These are phyloP conservation scores for Alternaria postmessia DNA, from an alignment of 2,329 filamentous ascomycete genomes.

Conservation along the genomic window DNA sequence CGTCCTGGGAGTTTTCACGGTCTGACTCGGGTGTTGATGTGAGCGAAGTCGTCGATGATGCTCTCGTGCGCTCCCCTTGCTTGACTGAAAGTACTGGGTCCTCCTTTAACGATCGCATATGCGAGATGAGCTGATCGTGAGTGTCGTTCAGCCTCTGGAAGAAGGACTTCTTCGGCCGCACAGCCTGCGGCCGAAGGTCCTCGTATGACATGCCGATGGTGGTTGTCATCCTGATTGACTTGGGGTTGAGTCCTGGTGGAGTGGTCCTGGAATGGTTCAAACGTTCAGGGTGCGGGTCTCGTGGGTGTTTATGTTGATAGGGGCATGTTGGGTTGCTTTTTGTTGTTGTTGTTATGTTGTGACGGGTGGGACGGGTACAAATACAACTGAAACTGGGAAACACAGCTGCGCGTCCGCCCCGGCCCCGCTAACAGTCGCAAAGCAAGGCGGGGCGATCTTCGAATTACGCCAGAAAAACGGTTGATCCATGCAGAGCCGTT, in stretches of 20 bases:
- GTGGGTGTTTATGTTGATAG: constrained; percentile 14
- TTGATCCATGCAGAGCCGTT: constrained; percentile 19
- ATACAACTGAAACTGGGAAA: constrained; percentile 16
- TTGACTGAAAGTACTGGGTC: not conserved
- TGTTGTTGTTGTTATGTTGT: constrained; percentile 11
- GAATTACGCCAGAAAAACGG: constrained; percentile 12
- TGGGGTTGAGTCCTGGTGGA: not conserved
- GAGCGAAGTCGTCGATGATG: constrained; percentile 10
- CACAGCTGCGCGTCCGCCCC: constrained; percentile 5
- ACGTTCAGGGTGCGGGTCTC: not conserved
- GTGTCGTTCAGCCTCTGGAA: constrained; percentile 24
- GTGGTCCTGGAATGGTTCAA: not conserved
- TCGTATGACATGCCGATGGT: constrained; percentile 22
- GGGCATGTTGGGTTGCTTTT: constrained; percentile 12
- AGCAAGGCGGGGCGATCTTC: constrained; percentile 19
- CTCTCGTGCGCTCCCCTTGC: constrained; percentile 10
- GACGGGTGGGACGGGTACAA: constrained; percentile 12
- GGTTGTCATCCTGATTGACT: constrained; percentile 16
- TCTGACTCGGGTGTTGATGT: constrained; percentile 14
- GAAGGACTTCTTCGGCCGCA: constrained; percentile 25
- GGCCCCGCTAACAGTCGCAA: constrained; percentile 12
- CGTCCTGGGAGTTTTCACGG: constrained; percentile 9
- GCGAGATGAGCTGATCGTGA: constrained; percentile 16
- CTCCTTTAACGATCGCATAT: constrained; percentile 21
- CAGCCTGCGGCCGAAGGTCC: constrained; percentile 15